Base-by-base conservation (phyloP, 2,329 filamentous ascomycete genomes). In the Colletotrichum navitas region DNA sequence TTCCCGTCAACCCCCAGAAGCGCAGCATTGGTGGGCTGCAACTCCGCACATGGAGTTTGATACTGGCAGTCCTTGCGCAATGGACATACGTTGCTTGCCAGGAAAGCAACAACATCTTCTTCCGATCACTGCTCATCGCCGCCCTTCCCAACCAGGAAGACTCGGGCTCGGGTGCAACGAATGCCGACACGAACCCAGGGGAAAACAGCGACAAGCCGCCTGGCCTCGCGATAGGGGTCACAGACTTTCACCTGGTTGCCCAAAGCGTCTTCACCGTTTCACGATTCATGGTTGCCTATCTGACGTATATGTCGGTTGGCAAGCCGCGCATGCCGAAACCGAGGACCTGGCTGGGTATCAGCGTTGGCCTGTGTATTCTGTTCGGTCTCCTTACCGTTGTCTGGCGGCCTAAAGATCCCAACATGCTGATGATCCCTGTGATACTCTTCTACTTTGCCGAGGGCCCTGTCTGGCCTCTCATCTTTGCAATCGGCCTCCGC, bases 61-160 rank as follows among this genome's bases (percentile, higher is more conserved):
- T 90, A 71, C 86, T 95, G 70, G 94, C 92, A 0, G 90, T 94
- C 0, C 80, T 92, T 45, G 90, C 93, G 0, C 94, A 97, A 77
- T 97, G 93, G 83, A 88, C 89, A 41, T 97, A 97, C 77, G 91
- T 93, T 1, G 93, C 92, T 10, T 89, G 91, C 0, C 94, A 97
- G 76, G 90, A 91, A 76, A 86, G 84, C 77, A 86, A 89, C 81
- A 88, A 86, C 74, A 87, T 90, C 75, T 92, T 86, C 79, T 91
- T 92, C 77, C 80, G 85, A 21, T 78, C 80, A n/a, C 80, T 91
- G 14, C 76, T 91, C 62, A 78, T 82, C 8, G 82, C 83, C 0
- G 79, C 83, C 59, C 73, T 83, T 0, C 83, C 83, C 1, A 73
- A 64, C 47, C 62, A 61, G 55, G 74, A 72, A 21, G 68, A 75